Evolutionary conservation across 2,329 filamentous ascomycete genomes (phyloP).

Genomic region (Sodiomyces alkalinus): DNA sequence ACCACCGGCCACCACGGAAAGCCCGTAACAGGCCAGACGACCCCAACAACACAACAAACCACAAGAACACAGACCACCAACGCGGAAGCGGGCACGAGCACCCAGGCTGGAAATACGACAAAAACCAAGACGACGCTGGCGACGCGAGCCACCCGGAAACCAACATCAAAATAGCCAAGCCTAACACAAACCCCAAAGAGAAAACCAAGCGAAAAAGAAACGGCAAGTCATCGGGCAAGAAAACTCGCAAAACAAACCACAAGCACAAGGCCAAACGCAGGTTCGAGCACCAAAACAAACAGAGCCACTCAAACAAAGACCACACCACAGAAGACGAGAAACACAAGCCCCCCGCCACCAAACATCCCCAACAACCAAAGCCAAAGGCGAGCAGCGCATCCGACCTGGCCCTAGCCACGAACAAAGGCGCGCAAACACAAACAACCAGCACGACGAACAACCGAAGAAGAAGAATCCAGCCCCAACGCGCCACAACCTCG

Average conservation of each 20-base stretch:
- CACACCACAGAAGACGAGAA: slow-evolving; percentile 83
- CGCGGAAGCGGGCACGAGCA: slow-evolving; percentile 98
- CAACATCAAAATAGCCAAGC: slow-evolving; percentile 91
- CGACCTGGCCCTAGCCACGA: too few species aligned
- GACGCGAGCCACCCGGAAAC: slow-evolving; percentile 95
- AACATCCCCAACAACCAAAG: slow-evolving; percentile 62
- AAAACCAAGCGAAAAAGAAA: slow-evolving; percentile 97
- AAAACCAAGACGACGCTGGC: slow-evolving; percentile 93
- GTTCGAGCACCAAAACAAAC: slow-evolving; percentile 98
- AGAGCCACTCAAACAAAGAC: slow-evolving; percentile 96
- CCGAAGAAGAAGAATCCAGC: too few species aligned
- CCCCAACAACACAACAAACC: too few species aligned
- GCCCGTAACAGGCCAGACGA: slow-evolving; percentile 86
- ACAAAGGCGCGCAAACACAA: too few species aligned
- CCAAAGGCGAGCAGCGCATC: slow-evolving; percentile 56
- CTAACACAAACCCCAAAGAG: slow-evolving; percentile 93
- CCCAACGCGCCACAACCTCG: slow-evolving; percentile 11
- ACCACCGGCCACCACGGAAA: slow-evolving; percentile 63
- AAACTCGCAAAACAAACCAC: slow-evolving; percentile 94
- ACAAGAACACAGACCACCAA: slow-evolving; percentile 99
- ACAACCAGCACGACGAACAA: slow-evolving; percentile 29
- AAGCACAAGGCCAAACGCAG: slow-evolving; percentile 96
- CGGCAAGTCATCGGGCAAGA: slow-evolving; percentile 96
- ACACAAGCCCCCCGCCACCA: slow-evolving; percentile 58
- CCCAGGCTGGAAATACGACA: too few species aligned